Base-by-base conservation (phyloP, 129 eudicot genomes). In the Pseudognaphalium luteoalbum region DNA sequence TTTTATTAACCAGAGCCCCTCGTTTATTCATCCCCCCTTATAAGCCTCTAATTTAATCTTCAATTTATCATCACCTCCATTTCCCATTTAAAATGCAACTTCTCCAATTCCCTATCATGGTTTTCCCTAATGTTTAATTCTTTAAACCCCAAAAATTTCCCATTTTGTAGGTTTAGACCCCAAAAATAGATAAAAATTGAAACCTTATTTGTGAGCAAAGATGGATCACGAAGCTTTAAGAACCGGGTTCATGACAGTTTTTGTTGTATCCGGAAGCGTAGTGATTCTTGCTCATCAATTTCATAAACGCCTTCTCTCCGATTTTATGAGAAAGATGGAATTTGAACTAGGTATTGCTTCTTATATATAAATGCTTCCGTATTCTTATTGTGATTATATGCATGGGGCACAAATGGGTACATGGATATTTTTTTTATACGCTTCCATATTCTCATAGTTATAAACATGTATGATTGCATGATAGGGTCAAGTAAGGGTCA, bases 241-340 rank as follows among this genome's bases (percentile, higher is more conserved):
- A 63, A 77, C 87, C 15, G 87, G 94, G 17, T 76, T 84, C 70
- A 81, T 89, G 93, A 90, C 94, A 16, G 98, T 90, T 74, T 87
- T 92, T 41, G 96, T 92, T 7, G 94, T 92, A 68, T 92, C 98
- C 0, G 98, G 98, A 66, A 90, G 98, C 81, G 88, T 92, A 1
- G 94, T 80, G 34, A 70, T 92, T 69, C 87, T 92, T 51, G 86
- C 96, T 78, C 90, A 84, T 67, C 96, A 92, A 73, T 56, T 83
- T 75, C 98, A 92, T 75, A 92, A 86, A 68, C 96, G 88, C 80
- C 93, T 92, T 72, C 96, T 88, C 44, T 89, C 96, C 12, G 82
- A 90, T 76, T 92, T 90, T 83, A 90, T 90, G 89, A 81, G 75
- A 78, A 81, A 88, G 80, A 86, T 92, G 64, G 98, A 90, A 85